Conservation (phyloP, 306 rosid species). For the Quercus suber region DNA sequence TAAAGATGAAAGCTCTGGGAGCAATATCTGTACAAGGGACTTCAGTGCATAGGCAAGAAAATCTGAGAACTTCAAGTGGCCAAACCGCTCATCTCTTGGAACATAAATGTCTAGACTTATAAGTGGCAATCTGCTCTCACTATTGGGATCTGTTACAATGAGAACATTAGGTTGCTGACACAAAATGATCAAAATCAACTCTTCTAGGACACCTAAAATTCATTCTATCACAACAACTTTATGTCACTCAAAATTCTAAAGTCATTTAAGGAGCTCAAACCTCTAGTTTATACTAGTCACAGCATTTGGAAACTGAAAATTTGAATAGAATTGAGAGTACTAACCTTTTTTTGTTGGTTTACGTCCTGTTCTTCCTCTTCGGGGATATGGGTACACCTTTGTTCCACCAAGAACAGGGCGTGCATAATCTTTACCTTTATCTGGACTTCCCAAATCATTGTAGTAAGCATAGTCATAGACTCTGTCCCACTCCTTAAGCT, state of each 20-base stretch:
- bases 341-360: slow-evolving; percentile 56
- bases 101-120: slow-evolving; percentile 68
- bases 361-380: slow-evolving; percentile 84
- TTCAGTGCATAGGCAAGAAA: slow-evolving; percentile 74
- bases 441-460: slow-evolving; percentile 84
- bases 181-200: background rate
- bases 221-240: background rate
- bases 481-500: slow-evolving; percentile 91
- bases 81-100: slow-evolving; percentile 82
- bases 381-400: slow-evolving; percentile 63
- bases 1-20: slow-evolving; percentile 64
- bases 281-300: background rate
- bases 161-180: slow-evolving; percentile 13
- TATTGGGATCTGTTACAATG: slow-evolving; percentile 55
- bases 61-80: slow-evolving; percentile 70
- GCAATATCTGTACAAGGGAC: slow-evolving; percentile 60
- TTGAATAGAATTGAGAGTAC: background rate
- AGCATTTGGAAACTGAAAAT: background rate
- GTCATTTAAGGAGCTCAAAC: background rate
- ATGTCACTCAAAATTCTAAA: background rate
- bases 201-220: background rate
- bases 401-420: slow-evolving; percentile 87
- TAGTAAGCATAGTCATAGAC: slow-evolving; percentile 88
- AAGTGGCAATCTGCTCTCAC: slow-evolving; percentile 72
- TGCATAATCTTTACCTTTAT: slow-evolving; percentile 39